Conservation (phyloP, 2,329 filamentous ascomycete species). For the Myriosclerotinia scirpicola region DNA sequence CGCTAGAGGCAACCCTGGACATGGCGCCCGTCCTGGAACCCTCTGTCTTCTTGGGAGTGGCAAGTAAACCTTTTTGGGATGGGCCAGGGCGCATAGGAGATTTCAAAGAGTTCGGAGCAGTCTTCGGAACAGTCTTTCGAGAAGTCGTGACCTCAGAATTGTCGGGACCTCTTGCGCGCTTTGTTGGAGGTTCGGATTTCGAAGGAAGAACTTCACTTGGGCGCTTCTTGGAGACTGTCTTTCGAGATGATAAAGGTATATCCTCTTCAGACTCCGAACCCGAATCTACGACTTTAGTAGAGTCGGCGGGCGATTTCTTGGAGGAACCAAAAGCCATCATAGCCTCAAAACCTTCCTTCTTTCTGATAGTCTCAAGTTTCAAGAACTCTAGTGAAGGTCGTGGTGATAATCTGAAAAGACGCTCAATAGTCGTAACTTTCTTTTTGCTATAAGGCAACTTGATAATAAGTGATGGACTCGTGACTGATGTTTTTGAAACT, state of each 20-base stretch:
- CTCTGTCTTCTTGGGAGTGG: conserved; percentile 47
- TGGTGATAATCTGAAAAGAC: conserved; percentile 34
- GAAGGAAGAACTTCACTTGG: conserved; percentile 34
- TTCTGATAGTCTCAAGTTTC: conserved; percentile 25
- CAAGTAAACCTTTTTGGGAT: conserved; percentile 37
- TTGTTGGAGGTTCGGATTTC: conserved; percentile 35
- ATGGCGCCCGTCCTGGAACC: conserved; percentile 41
- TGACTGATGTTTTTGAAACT: neutral
- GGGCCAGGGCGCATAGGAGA: conserved; percentile 38
- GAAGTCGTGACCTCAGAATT: conserved; percentile 40
- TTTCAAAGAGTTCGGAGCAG: conserved; percentile 41
- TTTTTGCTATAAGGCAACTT: conserved; percentile 39
- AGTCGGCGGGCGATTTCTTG: conserved; percentile 2
- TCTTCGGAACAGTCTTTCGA: conserved; percentile 41
- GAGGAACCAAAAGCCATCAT: conserved; percentile 19
- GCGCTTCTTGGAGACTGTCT: conserved; percentile 33
- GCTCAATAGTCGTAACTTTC: conserved; percentile 33
- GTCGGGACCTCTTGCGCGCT: conserved; percentile 42
- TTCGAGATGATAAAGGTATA: conserved; percentile 18
- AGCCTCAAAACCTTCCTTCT: conserved; percentile 25
- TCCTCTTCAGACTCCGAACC: conserved; percentile 33
- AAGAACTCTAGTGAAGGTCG: conserved; percentile 26
- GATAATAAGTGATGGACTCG: conserved; percentile 32
- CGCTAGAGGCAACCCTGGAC: conserved; percentile 44
- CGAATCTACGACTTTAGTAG: neutral